Percentiles rank a stretch among this genome's conserved stretches.
These are phyloP conservation scores for Skeletonema costatum DNA, from an alignment of 108 stramenopile genomes.

Conservation along the genomic window DNA sequence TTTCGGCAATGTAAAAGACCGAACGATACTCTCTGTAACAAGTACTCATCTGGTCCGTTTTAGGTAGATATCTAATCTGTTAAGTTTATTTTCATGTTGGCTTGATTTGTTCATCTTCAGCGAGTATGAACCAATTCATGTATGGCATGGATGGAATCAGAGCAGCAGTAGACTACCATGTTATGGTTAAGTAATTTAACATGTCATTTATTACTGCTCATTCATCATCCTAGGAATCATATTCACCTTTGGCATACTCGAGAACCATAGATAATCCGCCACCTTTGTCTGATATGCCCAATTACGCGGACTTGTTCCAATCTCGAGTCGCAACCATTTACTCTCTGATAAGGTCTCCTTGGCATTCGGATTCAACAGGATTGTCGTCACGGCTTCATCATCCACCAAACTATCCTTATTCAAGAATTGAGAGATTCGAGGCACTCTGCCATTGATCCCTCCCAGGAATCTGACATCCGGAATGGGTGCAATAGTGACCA, in stretches of 20 bases:
- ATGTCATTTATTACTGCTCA: slow-evolving; percentile 25
- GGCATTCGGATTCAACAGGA: slow-evolving; percentile 81
- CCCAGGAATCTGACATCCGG: slow-evolving; percentile 70
- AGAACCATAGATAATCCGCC: slow-evolving; percentile 87
- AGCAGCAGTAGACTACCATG: no score
- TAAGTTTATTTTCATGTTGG: no score
- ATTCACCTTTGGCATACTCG: slow-evolving; percentile 83
- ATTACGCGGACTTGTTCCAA: slow-evolving; percentile 79
- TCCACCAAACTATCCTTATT: slow-evolving; percentile 49
- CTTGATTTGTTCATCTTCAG: no score
- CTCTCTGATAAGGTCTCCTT: slow-evolving; percentile 74
- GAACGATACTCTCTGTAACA: no score
- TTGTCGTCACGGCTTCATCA: slow-evolving; percentile 79
- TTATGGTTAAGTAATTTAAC: no score
- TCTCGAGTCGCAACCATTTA: slow-evolving; percentile 71
- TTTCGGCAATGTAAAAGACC: no score
- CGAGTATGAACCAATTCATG: no score
- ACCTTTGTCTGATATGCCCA: slow-evolving; percentile 80
- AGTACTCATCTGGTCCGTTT: no score
- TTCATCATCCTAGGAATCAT: slow-evolving; percentile 86
- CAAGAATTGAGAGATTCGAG: slow-evolving; percentile 57
- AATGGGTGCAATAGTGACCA: slow-evolving; percentile 63
- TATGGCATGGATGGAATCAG: no score
- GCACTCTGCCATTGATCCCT: slow-evolving; percentile 81
- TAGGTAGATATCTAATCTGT: no score